phyloP scores from a whole-genome alignment of 2,329 filamentous ascomycete genomes.

The Clarireedia homoeocarpa region DNA sequence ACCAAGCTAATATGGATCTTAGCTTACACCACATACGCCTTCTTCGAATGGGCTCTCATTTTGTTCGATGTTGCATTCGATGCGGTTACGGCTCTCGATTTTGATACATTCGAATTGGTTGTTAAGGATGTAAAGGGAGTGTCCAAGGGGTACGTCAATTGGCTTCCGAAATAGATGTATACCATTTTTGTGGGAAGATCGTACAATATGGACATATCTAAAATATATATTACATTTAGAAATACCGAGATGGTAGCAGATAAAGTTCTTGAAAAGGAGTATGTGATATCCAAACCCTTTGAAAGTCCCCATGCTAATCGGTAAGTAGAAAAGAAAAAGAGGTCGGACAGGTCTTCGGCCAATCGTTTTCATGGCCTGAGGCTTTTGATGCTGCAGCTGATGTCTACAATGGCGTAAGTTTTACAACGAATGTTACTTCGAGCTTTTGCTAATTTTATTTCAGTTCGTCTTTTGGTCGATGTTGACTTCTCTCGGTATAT shows the following conservation, averaged over 20 bases:
- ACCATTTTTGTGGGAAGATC: constrained; percentile 29
- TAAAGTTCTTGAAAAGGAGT: constrained; percentile 64
- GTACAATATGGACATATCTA: constrained; percentile 26
- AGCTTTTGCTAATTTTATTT: constrained; percentile 13
- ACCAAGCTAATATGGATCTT: constrained; percentile 3
- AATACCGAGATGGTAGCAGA: constrained; percentile 38
- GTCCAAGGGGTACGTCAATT: constrained; percentile 97
- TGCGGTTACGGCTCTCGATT: constrained; percentile 88
- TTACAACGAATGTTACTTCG: not conserved
- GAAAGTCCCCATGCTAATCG: constrained; percentile 25
- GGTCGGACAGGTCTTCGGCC: constrained; percentile 59
- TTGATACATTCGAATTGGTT: constrained; percentile 78
- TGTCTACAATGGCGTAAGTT: constrained; percentile 78
- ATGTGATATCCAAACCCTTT: constrained; percentile 34
- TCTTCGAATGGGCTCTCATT: constrained; percentile 96
- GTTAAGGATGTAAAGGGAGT: constrained; percentile 82
- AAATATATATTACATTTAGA: constrained; percentile 29
- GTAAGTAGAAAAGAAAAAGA: constrained; percentile 63
- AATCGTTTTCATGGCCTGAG: constrained; percentile 65
- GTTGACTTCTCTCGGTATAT: constrained; percentile 78
- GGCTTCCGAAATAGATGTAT: constrained; percentile 81
- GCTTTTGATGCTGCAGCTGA: constrained; percentile 77
- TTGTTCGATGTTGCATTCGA: constrained; percentile 95
- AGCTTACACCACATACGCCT: constrained; percentile 97
- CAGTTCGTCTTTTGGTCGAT: constrained; percentile 95